Percentiles rank a stretch among this genome's conserved stretches.
phyloP scores from a whole-genome alignment of 2,329 filamentous ascomycete species.

The Neoascochyta sp. region DNA sequence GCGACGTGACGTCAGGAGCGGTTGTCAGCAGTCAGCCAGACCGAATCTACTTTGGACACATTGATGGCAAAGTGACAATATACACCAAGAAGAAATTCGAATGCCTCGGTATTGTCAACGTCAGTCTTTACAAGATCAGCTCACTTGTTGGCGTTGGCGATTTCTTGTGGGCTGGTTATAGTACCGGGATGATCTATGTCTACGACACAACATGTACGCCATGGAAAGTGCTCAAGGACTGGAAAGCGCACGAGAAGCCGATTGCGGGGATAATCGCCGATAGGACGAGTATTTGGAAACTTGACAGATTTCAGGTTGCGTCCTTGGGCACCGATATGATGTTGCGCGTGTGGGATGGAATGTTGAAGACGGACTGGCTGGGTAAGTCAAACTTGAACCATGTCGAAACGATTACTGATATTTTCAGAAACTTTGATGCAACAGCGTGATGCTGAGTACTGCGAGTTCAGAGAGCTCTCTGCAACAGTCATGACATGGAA shows the following conservation, averaged over 20 bases:
- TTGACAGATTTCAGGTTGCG: constrained; percentile 79
- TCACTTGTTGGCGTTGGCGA: constrained; percentile 75
- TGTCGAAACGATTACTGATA: constrained; percentile 16
- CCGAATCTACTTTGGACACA: constrained; percentile 84
- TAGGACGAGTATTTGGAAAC: constrained; percentile 75
- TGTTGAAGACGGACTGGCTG: constrained; percentile 92
- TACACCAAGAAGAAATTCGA: constrained; percentile 75
- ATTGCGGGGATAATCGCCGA: constrained; percentile 76
- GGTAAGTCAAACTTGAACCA: constrained; percentile 42
- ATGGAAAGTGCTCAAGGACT: constrained; percentile 91
- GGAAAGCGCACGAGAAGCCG: constrained; percentile 83
- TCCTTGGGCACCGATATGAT: constrained; percentile 85
- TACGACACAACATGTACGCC: constrained; percentile 81
- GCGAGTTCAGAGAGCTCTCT: constrained; percentile 76
- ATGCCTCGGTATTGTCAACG: constrained; percentile 74
- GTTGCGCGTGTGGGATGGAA: constrained; percentile 84
- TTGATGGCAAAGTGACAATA: constrained; percentile 91
- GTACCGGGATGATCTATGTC: constrained; percentile 87
- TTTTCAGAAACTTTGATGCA: constrained; percentile 75
- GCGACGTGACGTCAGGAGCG: constrained; percentile 83
- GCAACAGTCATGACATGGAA: constrained; percentile 92
- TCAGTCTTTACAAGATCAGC: constrained; percentile 95
- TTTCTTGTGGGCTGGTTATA: constrained; percentile 89
- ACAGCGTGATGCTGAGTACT: constrained; percentile 74
- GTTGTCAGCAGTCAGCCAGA: constrained; percentile 70